A percentile compares a stretch with the other conserved stretches of the same genome.
phyloP scores from a whole-genome alignment of 495 filamentous ascomycete genomes.

The Bryoglossum gracile region DNA sequence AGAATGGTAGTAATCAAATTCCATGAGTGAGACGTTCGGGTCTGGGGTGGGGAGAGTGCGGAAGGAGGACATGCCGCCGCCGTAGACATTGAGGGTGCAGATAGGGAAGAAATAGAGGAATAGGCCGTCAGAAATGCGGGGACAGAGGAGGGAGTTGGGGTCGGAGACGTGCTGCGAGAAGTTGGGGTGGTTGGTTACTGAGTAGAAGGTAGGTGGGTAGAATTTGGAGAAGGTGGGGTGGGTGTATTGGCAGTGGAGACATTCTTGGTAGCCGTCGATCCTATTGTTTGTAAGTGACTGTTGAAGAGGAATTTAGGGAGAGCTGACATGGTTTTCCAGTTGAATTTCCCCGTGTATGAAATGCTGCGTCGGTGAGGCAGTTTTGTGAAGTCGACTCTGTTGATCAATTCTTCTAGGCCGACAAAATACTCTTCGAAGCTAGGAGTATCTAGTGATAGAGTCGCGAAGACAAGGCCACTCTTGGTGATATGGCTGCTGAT shows the following conservation, averaged over 20 bases:
- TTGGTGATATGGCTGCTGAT: constrained; percentile 39
- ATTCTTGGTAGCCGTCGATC: constrained; percentile 58
- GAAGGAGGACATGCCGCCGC: constrained; percentile 54
- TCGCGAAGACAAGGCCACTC: constrained; percentile 48
- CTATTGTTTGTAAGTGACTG: constrained; percentile 20
- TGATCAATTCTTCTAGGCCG: constrained; percentile 42
- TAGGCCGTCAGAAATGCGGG: constrained; percentile 20
- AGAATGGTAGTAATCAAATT: constrained; percentile 55
- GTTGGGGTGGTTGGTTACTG: constrained; percentile 48
- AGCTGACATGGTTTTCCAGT: constrained; percentile 56
- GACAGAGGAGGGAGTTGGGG: constrained; percentile 25
- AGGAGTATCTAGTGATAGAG: constrained; percentile 43
- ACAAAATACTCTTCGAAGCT: constrained; percentile 51
- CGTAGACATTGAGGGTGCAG: constrained; percentile 55
- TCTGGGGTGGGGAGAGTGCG: constrained; percentile 47
- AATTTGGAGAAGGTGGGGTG: constrained; percentile 52
- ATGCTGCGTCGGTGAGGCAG: constrained; percentile 49
- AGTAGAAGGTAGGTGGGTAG: constrained; percentile 53
- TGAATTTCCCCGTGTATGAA: constrained; percentile 50
- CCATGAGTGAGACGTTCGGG: constrained; percentile 50
- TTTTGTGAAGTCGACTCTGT: constrained; percentile 49
- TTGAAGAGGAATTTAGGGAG: neutral
- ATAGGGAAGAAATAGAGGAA: constrained; percentile 59
- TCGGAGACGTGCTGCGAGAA: constrained; percentile 54
- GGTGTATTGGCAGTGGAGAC: constrained; percentile 57